phyloP scores from a whole-genome alignment of 1,284 basidiomycete species.

The Coriolopsis trogii region DNA sequence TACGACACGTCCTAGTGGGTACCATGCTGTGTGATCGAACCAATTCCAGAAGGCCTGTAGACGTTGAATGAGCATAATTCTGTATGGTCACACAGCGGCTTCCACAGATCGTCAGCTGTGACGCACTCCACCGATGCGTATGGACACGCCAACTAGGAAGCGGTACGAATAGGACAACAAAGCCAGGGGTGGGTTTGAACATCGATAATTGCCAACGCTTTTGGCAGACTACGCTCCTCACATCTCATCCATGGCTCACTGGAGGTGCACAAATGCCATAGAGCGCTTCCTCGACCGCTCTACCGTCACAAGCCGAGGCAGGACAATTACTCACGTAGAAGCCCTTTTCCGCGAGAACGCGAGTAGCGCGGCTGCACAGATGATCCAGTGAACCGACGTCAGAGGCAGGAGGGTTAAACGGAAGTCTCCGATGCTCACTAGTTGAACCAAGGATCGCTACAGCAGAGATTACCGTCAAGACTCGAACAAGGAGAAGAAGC shows the following conservation, averaged over 20 bases:
- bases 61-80: constrained; percentile 1
- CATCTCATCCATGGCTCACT: background rate
- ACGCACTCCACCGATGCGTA: too few relatives aligned
- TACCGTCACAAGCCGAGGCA: too few relatives aligned
- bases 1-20: constrained; percentile 96
- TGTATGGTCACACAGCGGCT: constrained; percentile 1
- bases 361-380: constrained; percentile 79
- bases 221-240: too few relatives aligned
- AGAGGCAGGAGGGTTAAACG: too few relatives aligned
- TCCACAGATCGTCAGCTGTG: too few relatives aligned
- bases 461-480: constrained; percentile 14
- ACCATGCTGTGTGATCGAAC: constrained; percentile 99
- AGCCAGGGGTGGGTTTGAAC: too few relatives aligned
- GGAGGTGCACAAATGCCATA: background rate
- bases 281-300: too few relatives aligned
- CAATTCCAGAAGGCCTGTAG: constrained; percentile 98
- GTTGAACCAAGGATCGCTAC: constrained; percentile 97
- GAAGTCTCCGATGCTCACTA: constrained; percentile 62
- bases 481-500: background rate
- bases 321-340: constrained; percentile 75
- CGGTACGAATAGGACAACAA: too few relatives aligned
- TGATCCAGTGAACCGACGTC: constrained; percentile 4
- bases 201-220: too few relatives aligned
- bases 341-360: constrained; percentile 86
- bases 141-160: too few relatives aligned